Conservation (phyloP, 208 protist species). For the Crithidia expoeki region DNA sequence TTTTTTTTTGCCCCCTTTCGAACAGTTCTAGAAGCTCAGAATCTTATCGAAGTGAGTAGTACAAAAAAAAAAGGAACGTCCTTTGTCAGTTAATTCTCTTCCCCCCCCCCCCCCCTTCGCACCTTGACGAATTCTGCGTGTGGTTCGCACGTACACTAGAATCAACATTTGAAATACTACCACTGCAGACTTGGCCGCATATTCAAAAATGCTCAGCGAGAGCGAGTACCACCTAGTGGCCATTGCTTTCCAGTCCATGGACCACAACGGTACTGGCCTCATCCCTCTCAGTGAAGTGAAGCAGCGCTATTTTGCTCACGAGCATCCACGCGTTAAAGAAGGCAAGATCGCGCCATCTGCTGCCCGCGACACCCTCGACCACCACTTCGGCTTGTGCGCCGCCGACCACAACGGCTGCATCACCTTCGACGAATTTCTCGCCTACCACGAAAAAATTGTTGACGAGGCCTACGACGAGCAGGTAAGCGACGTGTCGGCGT, state of each 20-base stretch:
- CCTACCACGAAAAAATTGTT: slow-evolving; percentile 80
- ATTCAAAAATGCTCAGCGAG: slow-evolving; percentile 27
- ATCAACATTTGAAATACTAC: too few relatives aligned
- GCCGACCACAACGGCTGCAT: slow-evolving; percentile 56
- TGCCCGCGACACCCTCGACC: slow-evolving; percentile 59
- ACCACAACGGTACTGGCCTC: slow-evolving; percentile 41
- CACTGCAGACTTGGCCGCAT: too few relatives aligned
- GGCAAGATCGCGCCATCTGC: slow-evolving; percentile 71
- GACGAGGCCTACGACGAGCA: slow-evolving; percentile 67
- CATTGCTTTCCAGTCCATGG: slow-evolving; percentile 67
- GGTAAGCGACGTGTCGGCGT: slow-evolving; percentile 52
- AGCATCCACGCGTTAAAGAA: slow-evolving; percentile 79
- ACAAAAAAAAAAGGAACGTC: too few relatives aligned
- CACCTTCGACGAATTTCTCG: slow-evolving; percentile 81
- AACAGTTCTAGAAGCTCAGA: too few relatives aligned
- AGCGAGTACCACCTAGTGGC: slow-evolving; percentile 38
- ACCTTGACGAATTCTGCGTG: too few relatives aligned
- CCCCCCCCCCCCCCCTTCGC: too few relatives aligned
- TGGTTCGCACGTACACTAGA: too few relatives aligned
- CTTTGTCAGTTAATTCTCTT: too few relatives aligned
- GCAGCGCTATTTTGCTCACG: slow-evolving; percentile 60
- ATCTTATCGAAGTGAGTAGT: too few relatives aligned
- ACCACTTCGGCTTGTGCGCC: slow-evolving; percentile 64
- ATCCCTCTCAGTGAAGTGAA: slow-evolving; percentile 56
- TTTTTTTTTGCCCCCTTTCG: too few relatives aligned